Evolutionary conservation across 306 rosid genomes (phyloP).

Genomic region (Glycine tomentella): DNA sequence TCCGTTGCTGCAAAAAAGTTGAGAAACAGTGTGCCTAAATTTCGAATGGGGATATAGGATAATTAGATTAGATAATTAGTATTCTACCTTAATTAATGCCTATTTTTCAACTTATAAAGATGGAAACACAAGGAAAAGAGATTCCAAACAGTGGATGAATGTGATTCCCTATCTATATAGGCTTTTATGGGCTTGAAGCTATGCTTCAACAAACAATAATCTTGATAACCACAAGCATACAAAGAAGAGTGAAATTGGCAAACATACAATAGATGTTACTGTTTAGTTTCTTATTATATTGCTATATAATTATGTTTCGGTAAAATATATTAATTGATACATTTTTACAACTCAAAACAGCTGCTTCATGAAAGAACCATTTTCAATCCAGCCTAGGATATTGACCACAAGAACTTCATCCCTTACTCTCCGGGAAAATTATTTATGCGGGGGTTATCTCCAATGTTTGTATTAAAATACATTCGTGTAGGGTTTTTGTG

Average conservation of each 20-base stretch:
- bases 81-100: too few relatives aligned
- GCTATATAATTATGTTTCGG: not conserved
- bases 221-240: not conserved
- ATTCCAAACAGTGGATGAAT: not conserved
- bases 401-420: slow-evolving; percentile 23
- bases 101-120: too few relatives aligned
- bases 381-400: slow-evolving; percentile 27
- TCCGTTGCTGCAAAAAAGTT: not conserved
- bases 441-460: slow-evolving; percentile 27
- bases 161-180: slow-evolving; percentile 7
- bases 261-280: slow-evolving; percentile 30
- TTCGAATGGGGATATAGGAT: not conserved
- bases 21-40: not conserved
- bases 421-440: not conserved
- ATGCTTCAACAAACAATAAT: not conserved
- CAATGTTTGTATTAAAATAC: slow-evolving; percentile 22
- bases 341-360: slow-evolving; percentile 31
- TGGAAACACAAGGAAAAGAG: not conserved
- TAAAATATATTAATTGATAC: not conserved
- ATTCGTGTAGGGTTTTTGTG: slow-evolving; percentile 31
- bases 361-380: slow-evolving; percentile 32
- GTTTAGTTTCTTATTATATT: slow-evolving; percentile 4
- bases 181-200: slow-evolving; percentile 7
- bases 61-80: too few relatives aligned
- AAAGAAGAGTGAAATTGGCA: slow-evolving; percentile 15